Evolutionary conservation across 306 rosid genomes (phyloP).

Genomic region (Alnus rubra): DNA sequence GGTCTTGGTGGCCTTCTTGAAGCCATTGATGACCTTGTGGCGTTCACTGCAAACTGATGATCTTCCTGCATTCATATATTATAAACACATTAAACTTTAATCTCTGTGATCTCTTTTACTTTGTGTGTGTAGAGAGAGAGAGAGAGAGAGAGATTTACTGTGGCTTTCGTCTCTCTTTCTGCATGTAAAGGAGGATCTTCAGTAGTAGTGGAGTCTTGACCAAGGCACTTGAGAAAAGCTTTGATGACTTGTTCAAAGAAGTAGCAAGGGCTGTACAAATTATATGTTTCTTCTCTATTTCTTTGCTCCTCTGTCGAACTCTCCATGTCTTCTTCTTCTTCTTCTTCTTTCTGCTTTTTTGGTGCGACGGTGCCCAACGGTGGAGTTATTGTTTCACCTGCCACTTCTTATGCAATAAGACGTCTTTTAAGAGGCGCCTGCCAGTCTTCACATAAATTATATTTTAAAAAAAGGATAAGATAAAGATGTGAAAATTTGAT

Average conservation of each 20-base stretch:
- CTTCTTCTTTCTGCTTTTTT: not conserved
- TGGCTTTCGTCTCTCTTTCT: conserved; percentile 16
- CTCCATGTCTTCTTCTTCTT: not conserved
- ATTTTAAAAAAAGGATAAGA: no score
- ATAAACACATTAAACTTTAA: not conserved
- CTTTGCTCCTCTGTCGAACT: not conserved
- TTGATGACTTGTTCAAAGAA: conserved; percentile 36
- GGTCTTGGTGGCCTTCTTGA: conserved; percentile 40
- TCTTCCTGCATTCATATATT: conserved; percentile 14
- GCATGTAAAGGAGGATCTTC: conserved; percentile 8
- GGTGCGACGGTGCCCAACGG: not conserved
- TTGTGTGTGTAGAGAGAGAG: not conserved
- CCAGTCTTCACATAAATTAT: no score
- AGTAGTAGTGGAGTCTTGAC: conserved; percentile 21
- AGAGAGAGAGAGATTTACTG: conserved; percentile 12
- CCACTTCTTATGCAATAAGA: not conserved
- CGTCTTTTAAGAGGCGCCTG: not conserved
- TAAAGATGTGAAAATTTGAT: no score
- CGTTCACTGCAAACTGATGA: not conserved
- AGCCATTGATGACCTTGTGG: conserved; percentile 17
- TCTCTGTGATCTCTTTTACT: not conserved
- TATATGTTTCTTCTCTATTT: not conserved
- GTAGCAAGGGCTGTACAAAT: conserved; percentile 34
- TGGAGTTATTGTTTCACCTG: not conserved
- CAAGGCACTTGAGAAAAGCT: conserved; percentile 43